Conservation (phyloP, 306 rosid genomes). For the Cercis canadensis region DNA sequence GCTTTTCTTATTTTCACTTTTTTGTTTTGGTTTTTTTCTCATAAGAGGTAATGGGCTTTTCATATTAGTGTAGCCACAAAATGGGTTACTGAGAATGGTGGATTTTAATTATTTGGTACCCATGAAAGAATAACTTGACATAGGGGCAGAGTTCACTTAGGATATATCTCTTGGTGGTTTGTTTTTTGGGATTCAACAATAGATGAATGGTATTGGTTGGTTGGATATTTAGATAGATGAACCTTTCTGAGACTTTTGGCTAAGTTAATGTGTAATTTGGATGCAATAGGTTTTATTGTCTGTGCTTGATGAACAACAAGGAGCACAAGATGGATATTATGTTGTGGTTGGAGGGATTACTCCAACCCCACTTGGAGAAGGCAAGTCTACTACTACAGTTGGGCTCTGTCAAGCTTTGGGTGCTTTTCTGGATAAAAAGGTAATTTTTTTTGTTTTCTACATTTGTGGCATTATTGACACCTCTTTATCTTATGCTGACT, state of each 20-base stretch:
- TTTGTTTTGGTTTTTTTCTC: no score
- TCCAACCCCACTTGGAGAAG: slow-evolving; percentile 99
- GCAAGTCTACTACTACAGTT: slow-evolving; percentile 97
- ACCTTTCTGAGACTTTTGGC: slow-evolving; percentile 5
- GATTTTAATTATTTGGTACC: neutral
- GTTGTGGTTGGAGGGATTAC: slow-evolving; percentile 99
- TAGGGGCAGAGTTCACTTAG: neutral
- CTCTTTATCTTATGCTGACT: neutral
- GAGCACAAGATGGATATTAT: slow-evolving; percentile 77
- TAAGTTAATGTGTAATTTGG: slow-evolving; percentile 15
- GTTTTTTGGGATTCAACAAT: neutral
- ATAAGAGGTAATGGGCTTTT: no score
- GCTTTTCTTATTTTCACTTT: neutral
- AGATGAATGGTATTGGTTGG: slow-evolving; percentile 1
- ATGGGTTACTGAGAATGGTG: neutral
- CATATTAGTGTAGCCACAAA: no score
- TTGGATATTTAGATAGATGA: neutral
- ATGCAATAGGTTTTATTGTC: slow-evolving; percentile 75
- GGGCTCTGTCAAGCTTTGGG: slow-evolving; percentile 99
- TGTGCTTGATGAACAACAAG: slow-evolving; percentile 72
- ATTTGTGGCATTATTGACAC: neutral
- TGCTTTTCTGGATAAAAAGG: slow-evolving; percentile 96
- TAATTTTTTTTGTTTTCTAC: slow-evolving; percentile 22
- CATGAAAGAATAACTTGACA: neutral
- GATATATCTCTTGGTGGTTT: neutral